Evolutionary conservation across 768 basidiomycete species (phyloP).

Genomic region (Cytidiella melzeri): DNA sequence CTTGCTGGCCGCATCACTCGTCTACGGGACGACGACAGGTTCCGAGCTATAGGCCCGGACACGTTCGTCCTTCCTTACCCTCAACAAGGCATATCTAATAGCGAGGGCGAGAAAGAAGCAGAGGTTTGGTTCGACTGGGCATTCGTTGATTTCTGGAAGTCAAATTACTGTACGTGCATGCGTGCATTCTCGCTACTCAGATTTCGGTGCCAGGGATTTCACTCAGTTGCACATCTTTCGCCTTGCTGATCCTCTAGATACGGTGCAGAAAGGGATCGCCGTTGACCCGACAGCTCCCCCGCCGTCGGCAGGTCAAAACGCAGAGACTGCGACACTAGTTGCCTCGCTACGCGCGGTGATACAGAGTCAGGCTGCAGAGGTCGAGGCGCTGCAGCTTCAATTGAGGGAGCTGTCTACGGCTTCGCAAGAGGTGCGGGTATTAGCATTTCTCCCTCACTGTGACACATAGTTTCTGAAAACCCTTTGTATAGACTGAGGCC

Average conservation of each 20-base stretch:
- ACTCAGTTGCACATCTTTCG: neutral
- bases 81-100: conserved; percentile 28
- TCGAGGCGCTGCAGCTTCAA: conserved; percentile 59
- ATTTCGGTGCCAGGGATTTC: no score
- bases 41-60: conserved; percentile 87
- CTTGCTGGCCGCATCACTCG: conserved; percentile 82
- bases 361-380: conserved; percentile 73
- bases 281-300: conserved; percentile 63
- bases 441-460: no score
- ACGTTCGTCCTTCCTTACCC: conserved; percentile 61
- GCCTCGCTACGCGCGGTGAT: conserved; percentile 81
- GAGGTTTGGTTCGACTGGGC: conserved; percentile 99
- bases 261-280: conserved; percentile 67
- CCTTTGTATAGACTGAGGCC: conserved; percentile 20
- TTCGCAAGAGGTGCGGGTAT: conserved; percentile 33
- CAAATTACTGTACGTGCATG: conserved; percentile 76
- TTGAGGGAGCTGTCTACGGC: conserved; percentile 38
- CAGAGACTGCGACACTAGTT: conserved; percentile 78
- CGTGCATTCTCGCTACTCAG: no score
- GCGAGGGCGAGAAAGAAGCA: conserved; percentile 50
- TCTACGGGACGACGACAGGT: conserved; percentile 87
- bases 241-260: conserved; percentile 38
- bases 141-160: conserved; percentile 98
- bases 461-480: no score
- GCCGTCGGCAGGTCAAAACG: conserved; percentile 56